A percentile compares a stretch with the other conserved stretches of the same genome.
Conservation (phyloP, 2,329 filamentous ascomycete species). For the Cercospora sp. region DNA sequence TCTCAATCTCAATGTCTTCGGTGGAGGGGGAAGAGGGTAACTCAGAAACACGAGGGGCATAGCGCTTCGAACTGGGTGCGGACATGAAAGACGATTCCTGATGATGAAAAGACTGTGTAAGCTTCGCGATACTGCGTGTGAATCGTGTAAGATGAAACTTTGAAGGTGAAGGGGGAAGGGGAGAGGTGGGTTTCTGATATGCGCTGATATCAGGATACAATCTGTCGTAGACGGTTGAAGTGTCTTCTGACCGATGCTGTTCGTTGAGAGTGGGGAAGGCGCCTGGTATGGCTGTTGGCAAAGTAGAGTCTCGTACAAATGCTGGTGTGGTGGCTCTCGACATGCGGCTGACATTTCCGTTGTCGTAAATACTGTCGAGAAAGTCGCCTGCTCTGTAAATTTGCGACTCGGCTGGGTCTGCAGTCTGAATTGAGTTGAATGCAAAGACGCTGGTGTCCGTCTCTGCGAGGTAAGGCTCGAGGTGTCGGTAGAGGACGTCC, state of each 20-base stretch:
- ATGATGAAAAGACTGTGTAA: constrained; percentile 32
- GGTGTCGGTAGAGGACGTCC: constrained; percentile 82
- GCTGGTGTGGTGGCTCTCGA: constrained; percentile 50
- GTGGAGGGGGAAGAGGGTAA: constrained; percentile 75
- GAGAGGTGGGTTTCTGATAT: constrained; percentile 26
- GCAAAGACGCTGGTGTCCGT: constrained; percentile 56
- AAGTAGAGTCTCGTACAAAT: constrained; percentile 42
- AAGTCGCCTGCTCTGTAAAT: constrained; percentile 73
- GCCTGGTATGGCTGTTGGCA: constrained; percentile 28
- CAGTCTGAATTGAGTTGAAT: constrained; percentile 71
- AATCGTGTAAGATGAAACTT: constrained; percentile 25
- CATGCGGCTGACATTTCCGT: constrained; percentile 52
- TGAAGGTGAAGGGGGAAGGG: constrained; percentile 21
- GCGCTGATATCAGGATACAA: constrained; percentile 36
- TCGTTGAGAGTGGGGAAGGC: constrained; percentile 31
- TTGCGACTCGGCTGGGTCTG: constrained; percentile 78
- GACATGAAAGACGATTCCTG: constrained; percentile 44
- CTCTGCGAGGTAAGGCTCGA: constrained; percentile 70
- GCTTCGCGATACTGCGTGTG: constrained; percentile 33
- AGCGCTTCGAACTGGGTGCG: constrained; percentile 49
- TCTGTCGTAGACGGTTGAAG: constrained; percentile 34
- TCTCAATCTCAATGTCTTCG: constrained; percentile 64
- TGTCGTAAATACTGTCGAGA: constrained; percentile 75
- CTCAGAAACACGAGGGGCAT: constrained; percentile 67
- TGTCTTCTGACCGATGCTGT: constrained; percentile 23